Conservation (phyloP, 228 moss, liverwort and hornwort genomes). For the Sphagnum fallax region DNA sequence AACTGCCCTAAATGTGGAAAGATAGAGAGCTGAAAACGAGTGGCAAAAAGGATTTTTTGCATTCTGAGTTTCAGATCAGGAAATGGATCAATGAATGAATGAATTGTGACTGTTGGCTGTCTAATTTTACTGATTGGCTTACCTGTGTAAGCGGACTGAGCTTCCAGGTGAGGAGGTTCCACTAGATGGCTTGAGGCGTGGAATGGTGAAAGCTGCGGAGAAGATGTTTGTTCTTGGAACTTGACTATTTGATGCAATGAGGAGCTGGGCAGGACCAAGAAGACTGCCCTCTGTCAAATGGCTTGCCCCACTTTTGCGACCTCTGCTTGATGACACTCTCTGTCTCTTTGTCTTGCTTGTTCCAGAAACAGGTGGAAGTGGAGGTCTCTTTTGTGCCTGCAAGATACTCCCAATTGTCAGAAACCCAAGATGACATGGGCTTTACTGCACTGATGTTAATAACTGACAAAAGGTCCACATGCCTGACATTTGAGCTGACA, state of each 20-base stretch:
- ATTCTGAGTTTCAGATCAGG: too few species aligned
- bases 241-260: conserved; percentile 17
- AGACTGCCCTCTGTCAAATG: conserved; percentile 6
- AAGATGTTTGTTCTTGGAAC: conserved; percentile 7
- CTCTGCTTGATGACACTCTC: conserved; percentile 15
- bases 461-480: too few species aligned
- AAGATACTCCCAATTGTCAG: neutral
- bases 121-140: neutral
- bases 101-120: too few species aligned
- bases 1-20: too few species aligned
- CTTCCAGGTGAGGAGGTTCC: neutral
- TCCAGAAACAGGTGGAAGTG: conserved; percentile 14
- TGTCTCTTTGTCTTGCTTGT: conserved; percentile 29
- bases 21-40: too few species aligned
- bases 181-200: neutral
- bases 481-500: too few species aligned
- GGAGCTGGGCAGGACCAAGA: conserved; percentile 39
- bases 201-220: neutral
- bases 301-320: conserved; percentile 5
- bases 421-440: too few species aligned
- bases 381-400: conserved; percentile 29
- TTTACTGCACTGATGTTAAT: too few species aligned
- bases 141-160: neutral
- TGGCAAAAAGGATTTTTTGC: too few species aligned
- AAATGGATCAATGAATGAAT: too few species aligned